A percentile compares a stretch with the other conserved stretches of the same genome.
These are phyloP conservation scores for Straminergon stramineum DNA, from an alignment of 225 moss, liverwort and hornwort genomes.

Conservation along the genomic window DNA sequence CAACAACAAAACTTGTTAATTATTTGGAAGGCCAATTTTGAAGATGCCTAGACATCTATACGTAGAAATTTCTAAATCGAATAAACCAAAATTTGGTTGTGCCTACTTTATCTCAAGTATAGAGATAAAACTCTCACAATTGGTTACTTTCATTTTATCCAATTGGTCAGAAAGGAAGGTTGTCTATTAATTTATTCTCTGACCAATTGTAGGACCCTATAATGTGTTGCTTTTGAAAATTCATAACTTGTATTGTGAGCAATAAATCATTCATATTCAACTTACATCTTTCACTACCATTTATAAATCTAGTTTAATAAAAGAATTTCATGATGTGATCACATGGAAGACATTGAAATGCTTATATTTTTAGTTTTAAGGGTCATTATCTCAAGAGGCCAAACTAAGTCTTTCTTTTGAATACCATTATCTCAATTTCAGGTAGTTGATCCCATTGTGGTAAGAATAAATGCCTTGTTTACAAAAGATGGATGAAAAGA, in stretches of 20 bases:
- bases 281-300: not conserved
- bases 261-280: not conserved
- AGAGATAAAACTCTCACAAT: not conserved
- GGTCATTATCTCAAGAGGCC: not conserved
- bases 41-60: accelerated
- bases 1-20: no score
- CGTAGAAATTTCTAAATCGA: not conserved
- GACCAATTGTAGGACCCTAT: not conserved
- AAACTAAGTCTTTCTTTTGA: not conserved
- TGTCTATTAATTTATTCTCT: not conserved
- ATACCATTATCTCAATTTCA: not conserved
- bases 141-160: no score
- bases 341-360: not conserved
- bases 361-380: not conserved
- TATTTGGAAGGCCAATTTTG: no score
- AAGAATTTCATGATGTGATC: no score
- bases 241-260: not conserved
- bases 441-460: accelerated
- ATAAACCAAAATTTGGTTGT: accelerated
- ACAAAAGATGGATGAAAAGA: not conserved
- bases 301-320: not conserved
- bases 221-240: not conserved
- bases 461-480: not conserved
- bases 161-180: no score
- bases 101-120: not conserved